A percentile compares a stretch with the other conserved stretches of the same genome.
phyloP scores from a whole-genome alignment of 164 flowering plant genomes.

The Vitis cinerea region DNA sequence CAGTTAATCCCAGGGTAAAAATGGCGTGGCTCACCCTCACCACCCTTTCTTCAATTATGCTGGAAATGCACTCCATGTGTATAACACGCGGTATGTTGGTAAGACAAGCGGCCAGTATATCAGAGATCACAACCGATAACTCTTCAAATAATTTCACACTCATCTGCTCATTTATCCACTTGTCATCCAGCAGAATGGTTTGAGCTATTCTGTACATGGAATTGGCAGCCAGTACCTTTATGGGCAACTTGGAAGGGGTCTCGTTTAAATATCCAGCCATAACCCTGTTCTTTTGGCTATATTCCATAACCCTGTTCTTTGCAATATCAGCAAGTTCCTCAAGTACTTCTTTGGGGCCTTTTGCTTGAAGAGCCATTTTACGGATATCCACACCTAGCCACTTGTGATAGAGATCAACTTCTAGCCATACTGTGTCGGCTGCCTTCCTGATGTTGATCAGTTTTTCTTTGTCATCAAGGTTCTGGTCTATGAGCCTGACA shows the following conservation, averaged over 20 bases:
- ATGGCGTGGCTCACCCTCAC: constrained; percentile 34
- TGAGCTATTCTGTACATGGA: constrained; percentile 56
- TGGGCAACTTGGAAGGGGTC: constrained; percentile 42
- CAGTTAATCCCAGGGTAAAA: constrained; percentile 43
- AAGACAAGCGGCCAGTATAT: constrained; percentile 57
- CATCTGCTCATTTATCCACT: constrained; percentile 5
- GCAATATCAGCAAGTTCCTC: constrained; percentile 33
- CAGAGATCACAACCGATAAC: constrained; percentile 36
- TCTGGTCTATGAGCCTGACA: constrained; percentile 40
- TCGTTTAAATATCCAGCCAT: constrained; percentile 19
- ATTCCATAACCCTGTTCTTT: constrained; percentile 27
- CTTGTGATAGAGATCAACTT: constrained; percentile 45
- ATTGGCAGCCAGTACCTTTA: constrained; percentile 50
- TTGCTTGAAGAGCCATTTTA: constrained; percentile 28
- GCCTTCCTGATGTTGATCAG: constrained; percentile 36
- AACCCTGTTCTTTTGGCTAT: constrained; percentile 12
- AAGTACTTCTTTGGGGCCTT: constrained; percentile 35
- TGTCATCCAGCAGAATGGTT: constrained; percentile 29
- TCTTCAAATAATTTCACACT: constrained; percentile 28
- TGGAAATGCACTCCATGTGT: constrained; percentile 30
- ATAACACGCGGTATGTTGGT: constrained; percentile 43
- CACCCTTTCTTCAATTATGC: constrained; percentile 38
- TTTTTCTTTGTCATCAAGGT: constrained; percentile 28
- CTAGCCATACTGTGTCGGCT: constrained; percentile 52
- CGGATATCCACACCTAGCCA: constrained; percentile 58